Percentiles rank a stretch among this genome's conserved stretches.
These are phyloP conservation scores for Verticillium klebahnii DNA, from an alignment of 2,329 filamentous ascomycete species.

Conservation along the genomic window DNA sequence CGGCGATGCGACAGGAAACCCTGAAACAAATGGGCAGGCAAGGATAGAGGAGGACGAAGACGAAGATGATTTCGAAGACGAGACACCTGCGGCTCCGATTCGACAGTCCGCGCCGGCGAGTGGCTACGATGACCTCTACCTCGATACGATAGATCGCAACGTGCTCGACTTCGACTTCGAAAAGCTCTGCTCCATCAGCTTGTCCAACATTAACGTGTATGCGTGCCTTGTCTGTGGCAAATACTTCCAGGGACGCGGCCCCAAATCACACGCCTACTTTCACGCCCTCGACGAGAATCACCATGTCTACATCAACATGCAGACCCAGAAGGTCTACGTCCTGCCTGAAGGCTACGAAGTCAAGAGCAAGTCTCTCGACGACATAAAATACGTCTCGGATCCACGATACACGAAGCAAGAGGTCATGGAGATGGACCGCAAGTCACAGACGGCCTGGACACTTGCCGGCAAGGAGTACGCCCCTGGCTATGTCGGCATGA, in stretches of 20 bases:
- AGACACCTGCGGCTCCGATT: constrained; percentile 40
- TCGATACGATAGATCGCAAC: constrained; percentile 91
- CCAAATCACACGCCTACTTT: constrained; percentile 95
- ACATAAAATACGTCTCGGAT: constrained; percentile 97
- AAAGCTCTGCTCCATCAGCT: constrained; percentile 91
- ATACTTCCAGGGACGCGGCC: constrained; percentile 91
- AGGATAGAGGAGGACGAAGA: constrained; percentile 6
- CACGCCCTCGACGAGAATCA: constrained; percentile 93
- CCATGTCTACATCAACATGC: constrained; percentile 98
- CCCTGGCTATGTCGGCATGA: constrained; percentile 96
- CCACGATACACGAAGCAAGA: constrained; percentile 78
- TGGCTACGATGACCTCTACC: constrained; percentile 92
- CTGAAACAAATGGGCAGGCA: constrained; percentile 1
- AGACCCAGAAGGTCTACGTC: constrained; percentile 85
- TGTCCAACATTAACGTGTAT: constrained; percentile 98
- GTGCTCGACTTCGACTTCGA: constrained; percentile 98
- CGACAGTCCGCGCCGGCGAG: constrained; percentile 76
- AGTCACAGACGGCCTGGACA: constrained; percentile 59
- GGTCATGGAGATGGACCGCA: constrained; percentile 72
- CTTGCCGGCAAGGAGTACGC: constrained; percentile 80
- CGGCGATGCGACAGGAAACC: constrained; percentile 8
- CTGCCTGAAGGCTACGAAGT: constrained; percentile 97
- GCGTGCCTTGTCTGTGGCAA: constrained; percentile 96
- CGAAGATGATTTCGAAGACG: constrained; percentile 13
- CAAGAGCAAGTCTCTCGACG: constrained; percentile 86